phyloP scores from a whole-genome alignment of 305 asterid species.

The Fraxinus paxiana region DNA sequence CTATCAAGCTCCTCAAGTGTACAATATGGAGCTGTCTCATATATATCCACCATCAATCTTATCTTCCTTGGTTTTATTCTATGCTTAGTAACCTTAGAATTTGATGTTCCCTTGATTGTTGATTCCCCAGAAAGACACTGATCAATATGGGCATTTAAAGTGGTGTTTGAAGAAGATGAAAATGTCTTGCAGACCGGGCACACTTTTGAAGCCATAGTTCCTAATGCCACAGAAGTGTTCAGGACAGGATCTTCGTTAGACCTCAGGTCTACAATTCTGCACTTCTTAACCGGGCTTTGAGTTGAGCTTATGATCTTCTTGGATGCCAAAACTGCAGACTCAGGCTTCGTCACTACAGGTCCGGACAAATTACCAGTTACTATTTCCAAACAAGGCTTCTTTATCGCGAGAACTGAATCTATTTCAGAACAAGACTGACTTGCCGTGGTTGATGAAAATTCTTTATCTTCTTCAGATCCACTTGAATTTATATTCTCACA shows the following conservation, averaged over 20 bases:
- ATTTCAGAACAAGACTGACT: slow-evolving; percentile 44
- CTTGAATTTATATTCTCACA: slow-evolving; percentile 31
- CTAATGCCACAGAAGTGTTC: slow-evolving; percentile 43
- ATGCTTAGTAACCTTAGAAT: slow-evolving; percentile 52
- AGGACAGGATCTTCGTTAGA: slow-evolving; percentile 35
- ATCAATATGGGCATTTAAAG: slow-evolving; percentile 93
- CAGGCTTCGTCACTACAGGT: slow-evolving; percentile 25
- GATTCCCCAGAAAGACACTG: slow-evolving; percentile 83
- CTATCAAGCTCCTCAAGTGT: slow-evolving; percentile 93
- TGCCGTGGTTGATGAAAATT: slow-evolving; percentile 35
- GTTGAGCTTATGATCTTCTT: slow-evolving; percentile 30
- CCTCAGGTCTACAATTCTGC: slow-evolving; percentile 39
- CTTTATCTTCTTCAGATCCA: slow-evolving; percentile 45
- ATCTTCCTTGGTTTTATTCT: slow-evolving; percentile 69
- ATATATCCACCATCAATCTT: slow-evolving; percentile 71
- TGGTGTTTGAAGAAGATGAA: slow-evolving; percentile 88
- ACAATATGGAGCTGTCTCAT: slow-evolving; percentile 55
- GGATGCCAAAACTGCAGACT: slow-evolving; percentile 26
- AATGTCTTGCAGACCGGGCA: slow-evolving; percentile 95
- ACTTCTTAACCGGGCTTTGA: slow-evolving; percentile 51
- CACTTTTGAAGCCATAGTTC: slow-evolving; percentile 77
- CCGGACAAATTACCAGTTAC: slow-evolving; percentile 34
- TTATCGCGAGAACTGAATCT: slow-evolving; percentile 35
- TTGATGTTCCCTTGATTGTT: slow-evolving; percentile 38
- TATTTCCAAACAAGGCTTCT: slow-evolving; percentile 30